A percentile compares a stretch with the other conserved stretches of the same genome.
phyloP scores from a whole-genome alignment of 768 basidiomycete genomes.

The Lactarius pseudohatsudake region DNA sequence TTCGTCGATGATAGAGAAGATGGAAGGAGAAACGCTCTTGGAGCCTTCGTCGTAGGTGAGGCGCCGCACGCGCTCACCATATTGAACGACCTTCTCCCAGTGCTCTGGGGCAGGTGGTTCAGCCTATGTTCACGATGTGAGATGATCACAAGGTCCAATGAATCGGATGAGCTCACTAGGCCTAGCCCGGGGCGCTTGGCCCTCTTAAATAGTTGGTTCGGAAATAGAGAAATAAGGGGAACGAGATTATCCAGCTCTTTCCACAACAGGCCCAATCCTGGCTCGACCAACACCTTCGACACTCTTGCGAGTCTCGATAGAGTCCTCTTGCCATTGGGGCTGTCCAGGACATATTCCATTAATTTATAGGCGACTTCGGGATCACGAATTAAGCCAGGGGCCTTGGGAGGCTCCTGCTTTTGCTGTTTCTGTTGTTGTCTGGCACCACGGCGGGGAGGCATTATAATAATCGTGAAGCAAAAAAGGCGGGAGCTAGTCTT shows the following conservation, averaged over 20 bases:
- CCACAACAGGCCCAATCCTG: conserved; percentile 72
- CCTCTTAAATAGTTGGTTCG: conserved; percentile 63
- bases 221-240: conserved; percentile 72
- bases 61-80: conserved; percentile 66
- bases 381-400: conserved; percentile 59
- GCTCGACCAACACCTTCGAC: conserved; percentile 70
- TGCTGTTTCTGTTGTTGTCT: conserved; percentile 20
- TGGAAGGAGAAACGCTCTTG: conserved; percentile 59
- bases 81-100: conserved; percentile 65
- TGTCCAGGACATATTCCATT: conserved; percentile 51
- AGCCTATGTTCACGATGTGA: conserved; percentile 40
- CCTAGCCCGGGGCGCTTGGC: conserved; percentile 72
- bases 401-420: conserved; percentile 49
- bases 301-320: conserved; percentile 73
- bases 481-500: conserved; percentile 8
- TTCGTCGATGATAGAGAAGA: conserved; percentile 68
- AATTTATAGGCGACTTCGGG: conserved; percentile 54
- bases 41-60: conserved; percentile 68
- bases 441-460: conserved; percentile 23
- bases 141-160: conserved; percentile 8
- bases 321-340: conserved; percentile 64
- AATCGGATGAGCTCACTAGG: conserved; percentile 50
- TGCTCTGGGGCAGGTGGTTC: conserved; percentile 64
- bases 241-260: conserved; percentile 73
- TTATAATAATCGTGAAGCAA: conserved; percentile 11